Base-by-base conservation (phyloP, 495 filamentous ascomycete genomes). In the Lineolata rhizophorae region DNA sequence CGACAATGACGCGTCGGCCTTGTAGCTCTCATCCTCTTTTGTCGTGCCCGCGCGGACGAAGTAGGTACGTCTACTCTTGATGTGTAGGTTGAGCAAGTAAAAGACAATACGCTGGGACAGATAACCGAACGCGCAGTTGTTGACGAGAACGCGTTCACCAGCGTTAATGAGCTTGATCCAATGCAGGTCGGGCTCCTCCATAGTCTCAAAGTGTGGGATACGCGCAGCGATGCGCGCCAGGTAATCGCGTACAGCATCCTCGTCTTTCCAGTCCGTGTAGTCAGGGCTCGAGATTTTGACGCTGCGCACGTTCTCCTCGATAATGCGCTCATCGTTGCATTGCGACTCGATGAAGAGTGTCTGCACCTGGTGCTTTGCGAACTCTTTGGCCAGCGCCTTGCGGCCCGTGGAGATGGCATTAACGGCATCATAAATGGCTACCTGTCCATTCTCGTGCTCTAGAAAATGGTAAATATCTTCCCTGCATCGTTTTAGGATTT, bases 141-240 rank as follows among this genome's bases (percentile, higher is more conserved):
- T 99, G 43, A 93, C 78, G 35, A 78, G 72, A 35, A 95, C 67
- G 29, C 72, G 59, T 50, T 90, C 72, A n/a, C 90, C 90, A 5
- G 90, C 90, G 45, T 99, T 95, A 42, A 92, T 90, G 83, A 99
- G 92, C 67, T 94, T 95, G 61, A 95, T 81, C 48, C 82, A 99
- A 46, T 94, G 93, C 35, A 95, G 59, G 36, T 93, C 82, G 18
- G 64, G 60, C 46, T 95, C 87, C 41, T 84, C 65, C 83, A 99
- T 95, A 0, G 81, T 91, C 54, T 95, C 85, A 42, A 93, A 95
- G 35, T 83, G 70, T 14, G 90, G 90, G 32, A 95, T 95, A 36
- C 87, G 81, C 29, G 75, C 72, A 32, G 77, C 67, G 45, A 95
- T 93, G 17, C 90, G 74, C 35, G 67, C 63, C 16, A 99, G 63